A percentile compares a stretch with the other conserved stretches of the same genome.
These are phyloP conservation scores for Sporisorium iseilematis-ciliati DNA, from an alignment of 1,284 basidiomycete genomes.

Conservation along the genomic window DNA sequence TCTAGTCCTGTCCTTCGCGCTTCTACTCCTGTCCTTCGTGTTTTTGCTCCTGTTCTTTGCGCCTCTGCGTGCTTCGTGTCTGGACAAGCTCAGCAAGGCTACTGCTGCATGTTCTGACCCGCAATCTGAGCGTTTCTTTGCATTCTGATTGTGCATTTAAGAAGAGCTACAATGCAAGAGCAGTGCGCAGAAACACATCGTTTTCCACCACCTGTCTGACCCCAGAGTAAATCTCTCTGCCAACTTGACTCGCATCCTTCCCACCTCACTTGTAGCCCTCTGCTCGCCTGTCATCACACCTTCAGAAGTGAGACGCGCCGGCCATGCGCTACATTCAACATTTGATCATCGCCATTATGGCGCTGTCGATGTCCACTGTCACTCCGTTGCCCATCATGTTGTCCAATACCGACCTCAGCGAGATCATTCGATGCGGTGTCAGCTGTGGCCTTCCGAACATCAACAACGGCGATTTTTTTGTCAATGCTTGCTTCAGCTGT, in stretches of 20 bases:
- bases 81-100: too few species aligned
- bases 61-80: too few species aligned
- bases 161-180: too few species aligned
- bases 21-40: too few species aligned
- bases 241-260: neutral
- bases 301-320: neutral
- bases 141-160: too few species aligned
- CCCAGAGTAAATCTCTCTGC: too few species aligned
- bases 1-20: too few species aligned
- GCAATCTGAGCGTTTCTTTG: too few species aligned
- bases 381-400: constrained; percentile 11
- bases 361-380: constrained; percentile 9
- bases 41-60: too few species aligned
- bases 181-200: too few species aligned
- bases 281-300: neutral
- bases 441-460: constrained; percentile 10
- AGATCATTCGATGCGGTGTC: constrained; percentile 3
- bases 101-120: too few species aligned
- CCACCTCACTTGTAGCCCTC: neutral
- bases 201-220: too few species aligned
- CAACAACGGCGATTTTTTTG: neutral
- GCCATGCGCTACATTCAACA: constrained; percentile 17
- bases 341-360: constrained; percentile 26
- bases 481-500: constrained; percentile 10
- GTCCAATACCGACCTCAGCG: constrained; percentile 2